phyloP scores from a whole-genome alignment of 345 rosid genomes.

The Gossypium bickii region DNA sequence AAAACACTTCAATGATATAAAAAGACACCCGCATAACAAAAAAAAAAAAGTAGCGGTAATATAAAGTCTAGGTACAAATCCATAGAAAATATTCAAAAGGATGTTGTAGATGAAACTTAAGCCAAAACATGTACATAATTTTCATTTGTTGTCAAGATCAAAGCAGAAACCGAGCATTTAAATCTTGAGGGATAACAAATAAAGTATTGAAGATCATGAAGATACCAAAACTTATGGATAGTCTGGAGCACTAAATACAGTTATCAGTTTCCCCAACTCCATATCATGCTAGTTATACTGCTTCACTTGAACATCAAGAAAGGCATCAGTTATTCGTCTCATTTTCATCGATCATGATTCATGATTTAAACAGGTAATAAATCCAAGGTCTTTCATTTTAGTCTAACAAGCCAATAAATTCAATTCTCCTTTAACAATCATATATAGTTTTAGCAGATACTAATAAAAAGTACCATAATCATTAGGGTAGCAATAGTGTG shows the following conservation, averaged over 20 bases:
- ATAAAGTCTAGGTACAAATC: too few relatives aligned
- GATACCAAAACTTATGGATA: conserved; percentile 93
- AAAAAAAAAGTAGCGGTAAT: too few relatives aligned
- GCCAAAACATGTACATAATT: too few relatives aligned
- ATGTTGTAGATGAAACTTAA: too few relatives aligned
- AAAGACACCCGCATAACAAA: too few relatives aligned
- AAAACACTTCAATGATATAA: too few relatives aligned
- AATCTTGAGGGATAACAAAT: not conserved
- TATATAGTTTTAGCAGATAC: not conserved
- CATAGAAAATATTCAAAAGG: too few relatives aligned
- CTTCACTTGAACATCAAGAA: too few relatives aligned
- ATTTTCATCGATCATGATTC: too few relatives aligned
- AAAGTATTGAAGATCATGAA: conserved; percentile 4
- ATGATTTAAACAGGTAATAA: too few relatives aligned
- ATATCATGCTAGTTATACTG: conserved; percentile 37
- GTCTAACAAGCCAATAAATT: not conserved
- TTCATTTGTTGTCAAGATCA: too few relatives aligned
- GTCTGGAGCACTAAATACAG: conserved; percentile 95
- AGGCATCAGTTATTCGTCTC: too few relatives aligned
- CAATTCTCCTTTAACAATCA: not conserved
- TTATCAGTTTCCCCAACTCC: conserved; percentile 78
- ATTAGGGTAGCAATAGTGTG: not conserved
- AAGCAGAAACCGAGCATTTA: not conserved
- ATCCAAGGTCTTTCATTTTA: not conserved
- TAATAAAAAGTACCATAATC: not conserved